Evolutionary conservation across 768 basidiomycete genomes (phyloP), one percentile per base, ranked within the genome.

Genomic region (Termitomyces sp.): DNA sequence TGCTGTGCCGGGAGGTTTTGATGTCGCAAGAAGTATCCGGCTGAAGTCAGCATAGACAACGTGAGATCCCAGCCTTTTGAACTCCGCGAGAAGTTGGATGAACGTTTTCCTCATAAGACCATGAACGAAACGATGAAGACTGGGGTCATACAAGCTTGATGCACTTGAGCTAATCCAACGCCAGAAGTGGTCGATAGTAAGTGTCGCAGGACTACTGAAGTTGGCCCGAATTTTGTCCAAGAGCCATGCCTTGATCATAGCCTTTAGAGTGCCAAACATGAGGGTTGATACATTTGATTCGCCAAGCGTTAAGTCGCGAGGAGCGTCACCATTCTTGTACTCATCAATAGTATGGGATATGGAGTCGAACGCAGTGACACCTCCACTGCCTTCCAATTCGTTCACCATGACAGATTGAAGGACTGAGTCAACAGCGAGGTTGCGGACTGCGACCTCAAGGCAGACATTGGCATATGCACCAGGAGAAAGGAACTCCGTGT

Each of bases 31-130:
- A 46, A 97, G 78, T 64, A 99, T 87, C 11, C 86, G 85, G 60
- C 90, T 87, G 71, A 98, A 95, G 71, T 98, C 94, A 27, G 95
- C 96, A 62, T 95, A 93, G 33, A 98, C 83, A 58, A 98, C 87
- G 56, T 91, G 87, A 0, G 95, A 95, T 1, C 97, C 97, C 1
- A 99, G 81, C 18, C 97, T 85, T 66, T 91, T 94, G 76, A 98
- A 95, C 71, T 99, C 97, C 15, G 96, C 95, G 22, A 98, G 81
- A 62, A 99, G 80, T 73, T 98, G 97, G 58, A 97, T 91, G 75
- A 98, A 98, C 0, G 92, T 95, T 77, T 99, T 98, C 60, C 92
- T 86, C 97, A 99, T 99, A 49, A 98, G 82, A 15, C 94, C 91
- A 65, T 95, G 89, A 9, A 98, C 77, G 72, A 99, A 99, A 0